These are phyloP conservation scores for Penicillium thymicola DNA, from an alignment of 2,329 filamentous ascomycete species.

Conservation along the genomic window DNA sequence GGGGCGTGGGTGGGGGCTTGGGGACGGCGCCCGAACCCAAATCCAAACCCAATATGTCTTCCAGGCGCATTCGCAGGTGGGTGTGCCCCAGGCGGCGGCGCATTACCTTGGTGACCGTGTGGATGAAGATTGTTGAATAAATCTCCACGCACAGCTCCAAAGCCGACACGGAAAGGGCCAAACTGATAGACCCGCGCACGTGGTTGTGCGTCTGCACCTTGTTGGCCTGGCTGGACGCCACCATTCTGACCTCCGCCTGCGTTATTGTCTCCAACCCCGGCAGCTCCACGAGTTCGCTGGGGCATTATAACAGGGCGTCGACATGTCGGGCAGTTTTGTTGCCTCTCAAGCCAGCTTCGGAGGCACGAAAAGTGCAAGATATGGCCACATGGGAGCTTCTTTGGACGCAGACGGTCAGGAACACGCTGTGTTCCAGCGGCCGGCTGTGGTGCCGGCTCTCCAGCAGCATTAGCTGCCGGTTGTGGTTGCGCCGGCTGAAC, in stretches of 20 bases:
- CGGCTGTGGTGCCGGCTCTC: conserved; percentile 29
- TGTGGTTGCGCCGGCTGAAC: conserved; percentile 60
- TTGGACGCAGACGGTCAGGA: conserved; percentile 80
- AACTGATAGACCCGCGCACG: conserved; percentile 66
- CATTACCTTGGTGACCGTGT: conserved; percentile 54
- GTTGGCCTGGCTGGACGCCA: conserved; percentile 38
- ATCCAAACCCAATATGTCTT: conserved; percentile 43
- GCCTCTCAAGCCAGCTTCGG: conserved; percentile 93
- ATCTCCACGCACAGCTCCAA: conserved; percentile 60
- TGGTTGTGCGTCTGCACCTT: conserved; percentile 39
- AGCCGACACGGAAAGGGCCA: conserved; percentile 71
- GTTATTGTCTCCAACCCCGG: conserved; percentile 24
- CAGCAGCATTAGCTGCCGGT: conserved; percentile 43
- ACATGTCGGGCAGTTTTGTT: conserved; percentile 96
- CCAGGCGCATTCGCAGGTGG: conserved; percentile 32
- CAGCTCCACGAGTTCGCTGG: conserved; percentile 33
- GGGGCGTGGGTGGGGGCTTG: conserved; percentile 16
- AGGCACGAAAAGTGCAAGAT: conserved; percentile 92
- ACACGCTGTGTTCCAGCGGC: conserved; percentile 39
- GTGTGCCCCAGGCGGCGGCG: conserved; percentile 36
- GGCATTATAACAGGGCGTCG: conserved; percentile 70
- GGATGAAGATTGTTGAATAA: conserved; percentile 64
- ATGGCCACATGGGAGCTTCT: conserved; percentile 95
- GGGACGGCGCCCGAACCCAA: conserved; percentile 40
- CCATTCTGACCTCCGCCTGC: conserved; percentile 31